A percentile compares a stretch with the other conserved stretches of the same genome.
These are phyloP conservation scores for Yarrowia osloensis DNA, from an alignment of 805 yeast genomes.

Conservation along the genomic window DNA sequence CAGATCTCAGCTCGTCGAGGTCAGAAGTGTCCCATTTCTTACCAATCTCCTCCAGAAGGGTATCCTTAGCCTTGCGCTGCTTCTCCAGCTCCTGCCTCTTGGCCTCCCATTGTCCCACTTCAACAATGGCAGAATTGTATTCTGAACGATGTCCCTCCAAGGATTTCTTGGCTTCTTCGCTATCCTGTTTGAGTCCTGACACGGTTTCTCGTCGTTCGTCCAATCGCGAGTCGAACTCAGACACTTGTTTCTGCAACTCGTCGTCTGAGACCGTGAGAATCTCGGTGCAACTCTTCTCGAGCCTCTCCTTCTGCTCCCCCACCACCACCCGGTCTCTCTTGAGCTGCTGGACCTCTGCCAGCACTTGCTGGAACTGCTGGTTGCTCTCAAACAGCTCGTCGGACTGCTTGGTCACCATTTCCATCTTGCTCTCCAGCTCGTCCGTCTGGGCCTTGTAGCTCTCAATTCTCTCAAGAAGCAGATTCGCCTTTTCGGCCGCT, in stretches of 20 bases:
- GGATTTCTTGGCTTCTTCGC: slow-evolving; percentile 37
- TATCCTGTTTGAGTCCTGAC: slow-evolving; percentile 36
- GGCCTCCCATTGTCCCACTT: slow-evolving; percentile 59
- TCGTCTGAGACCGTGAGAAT: slow-evolving; percentile 50
- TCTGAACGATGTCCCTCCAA: slow-evolving; percentile 41
- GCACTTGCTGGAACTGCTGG: slow-evolving; percentile 74
- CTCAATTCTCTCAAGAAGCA: slow-evolving; percentile 50
- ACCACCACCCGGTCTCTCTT: slow-evolving; percentile 51
- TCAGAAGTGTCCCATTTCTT: not conserved
- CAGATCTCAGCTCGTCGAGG: not conserved
- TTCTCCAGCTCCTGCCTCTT: slow-evolving; percentile 35
- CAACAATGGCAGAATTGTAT: slow-evolving; percentile 47
- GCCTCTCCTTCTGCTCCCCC: slow-evolving; percentile 53
- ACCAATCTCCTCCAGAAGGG: not conserved
- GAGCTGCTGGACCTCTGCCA: slow-evolving; percentile 63
- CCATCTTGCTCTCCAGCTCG: slow-evolving; percentile 52
- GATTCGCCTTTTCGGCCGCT: slow-evolving; percentile 52
- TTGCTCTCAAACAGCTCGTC: slow-evolving; percentile 69
- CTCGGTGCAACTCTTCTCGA: slow-evolving; percentile 50
- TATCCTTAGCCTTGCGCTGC: not conserved
- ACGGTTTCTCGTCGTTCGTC: slow-evolving; percentile 35
- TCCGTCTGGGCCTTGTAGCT: slow-evolving; percentile 52
- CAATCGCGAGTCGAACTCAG: slow-evolving; percentile 6
- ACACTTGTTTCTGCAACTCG: slow-evolving; percentile 42
- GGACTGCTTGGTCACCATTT: slow-evolving; percentile 56